Base-by-base conservation (phyloP, 495 filamentous ascomycete genomes). In the Hypoxylon lenormandii region DNA sequence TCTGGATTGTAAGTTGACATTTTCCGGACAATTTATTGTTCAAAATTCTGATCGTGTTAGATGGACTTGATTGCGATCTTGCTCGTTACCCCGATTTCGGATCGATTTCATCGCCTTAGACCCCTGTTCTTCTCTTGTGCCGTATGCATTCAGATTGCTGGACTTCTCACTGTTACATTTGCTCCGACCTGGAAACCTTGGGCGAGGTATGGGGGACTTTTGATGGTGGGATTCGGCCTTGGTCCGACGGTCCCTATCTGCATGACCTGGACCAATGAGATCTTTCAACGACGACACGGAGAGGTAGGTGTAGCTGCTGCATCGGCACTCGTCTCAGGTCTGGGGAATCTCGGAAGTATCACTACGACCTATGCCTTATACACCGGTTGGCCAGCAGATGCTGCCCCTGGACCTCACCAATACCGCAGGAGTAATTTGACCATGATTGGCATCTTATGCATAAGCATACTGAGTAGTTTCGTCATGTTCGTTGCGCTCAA, bases 251-350 rank as follows among this genome's bases (percentile, higher is more conserved):
- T 97, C 2, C 93, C 93, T 40, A 92, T 92, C 75, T 92, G 89
- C 73, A 97, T 96, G 92, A 89, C 92, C 58, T 96, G 93, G 93
- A 93, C 93, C 5, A 90, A 86, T 62, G 91, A 96, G 77, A 90
- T 96, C 61, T 97, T 97, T 82, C 93, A 97, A 76, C 87, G 83
- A 16, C 89, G 93, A 3, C 92, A 97, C 72, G 91, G 93, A 28
- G 93, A 97, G 78, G 92, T 97, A 33, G 93, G 93, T 54, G 93
- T 96, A 3, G 93, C 93, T n/a, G 90, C 93, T 40, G 92, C 93
- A 0, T 88, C 90, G 1, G 93, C 93, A 2, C 81, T 96, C 3
- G 93, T 97, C 11, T 94, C 91, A 0, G 93, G 93, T 0, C 84
- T 93, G 46, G 93, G 93, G 0, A 97, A 97, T 69, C 79, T 94